Percentiles rank a stretch among this genome's conserved stretches.
Evolutionary conservation across 2,329 filamentous ascomycete genomes (phyloP).

Genomic region (Pyrenochaeta sp.): DNA sequence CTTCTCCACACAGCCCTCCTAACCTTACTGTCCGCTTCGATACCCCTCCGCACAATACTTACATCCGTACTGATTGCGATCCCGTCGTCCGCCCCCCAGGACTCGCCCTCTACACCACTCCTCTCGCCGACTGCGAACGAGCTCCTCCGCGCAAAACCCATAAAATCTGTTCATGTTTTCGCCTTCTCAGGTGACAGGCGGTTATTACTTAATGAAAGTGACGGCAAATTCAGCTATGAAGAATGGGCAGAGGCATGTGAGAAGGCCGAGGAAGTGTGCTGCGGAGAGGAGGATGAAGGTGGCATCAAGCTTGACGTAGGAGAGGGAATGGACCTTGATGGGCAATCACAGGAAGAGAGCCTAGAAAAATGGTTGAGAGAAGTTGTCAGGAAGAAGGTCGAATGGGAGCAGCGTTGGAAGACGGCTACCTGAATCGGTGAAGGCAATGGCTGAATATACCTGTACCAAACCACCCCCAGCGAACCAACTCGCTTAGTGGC

Average conservation of each 20-base stretch:
- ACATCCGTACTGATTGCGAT: slow-evolving; percentile 84
- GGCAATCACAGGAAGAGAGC: slow-evolving; percentile 35
- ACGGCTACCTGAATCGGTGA: slow-evolving; percentile 39
- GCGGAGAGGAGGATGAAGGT: slow-evolving; percentile 52
- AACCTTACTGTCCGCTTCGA: slow-evolving; percentile 80
- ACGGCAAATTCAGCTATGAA: slow-evolving; percentile 77
- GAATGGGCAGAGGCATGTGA: slow-evolving; percentile 78
- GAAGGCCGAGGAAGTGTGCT: slow-evolving; percentile 72
- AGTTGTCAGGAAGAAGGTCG: slow-evolving; percentile 52
- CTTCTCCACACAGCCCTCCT: slow-evolving; percentile 85
- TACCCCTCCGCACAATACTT: slow-evolving; percentile 80
- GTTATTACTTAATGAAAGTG: slow-evolving; percentile 80
- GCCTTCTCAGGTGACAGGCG: slow-evolving; percentile 74
- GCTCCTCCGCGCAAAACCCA: slow-evolving; percentile 70
- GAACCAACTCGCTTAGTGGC: background rate
- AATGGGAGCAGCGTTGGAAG: slow-evolving; percentile 53
- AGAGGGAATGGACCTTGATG: slow-evolving; percentile 52
- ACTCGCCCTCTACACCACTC: slow-evolving; percentile 51
- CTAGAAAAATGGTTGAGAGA: slow-evolving; percentile 51
- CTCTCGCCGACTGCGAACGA: slow-evolving; percentile 68
- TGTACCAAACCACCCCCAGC: background rate
- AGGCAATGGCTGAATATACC: background rate
- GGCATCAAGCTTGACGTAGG: slow-evolving; percentile 41
- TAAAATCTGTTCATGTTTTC: slow-evolving; percentile 87
- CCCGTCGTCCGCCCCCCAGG: slow-evolving; percentile 72